Percentiles rank a stretch among this genome's conserved stretches.
These are phyloP conservation scores for Thelonectria olida DNA, from an alignment of 2,329 filamentous ascomycete genomes.

Conservation along the genomic window DNA sequence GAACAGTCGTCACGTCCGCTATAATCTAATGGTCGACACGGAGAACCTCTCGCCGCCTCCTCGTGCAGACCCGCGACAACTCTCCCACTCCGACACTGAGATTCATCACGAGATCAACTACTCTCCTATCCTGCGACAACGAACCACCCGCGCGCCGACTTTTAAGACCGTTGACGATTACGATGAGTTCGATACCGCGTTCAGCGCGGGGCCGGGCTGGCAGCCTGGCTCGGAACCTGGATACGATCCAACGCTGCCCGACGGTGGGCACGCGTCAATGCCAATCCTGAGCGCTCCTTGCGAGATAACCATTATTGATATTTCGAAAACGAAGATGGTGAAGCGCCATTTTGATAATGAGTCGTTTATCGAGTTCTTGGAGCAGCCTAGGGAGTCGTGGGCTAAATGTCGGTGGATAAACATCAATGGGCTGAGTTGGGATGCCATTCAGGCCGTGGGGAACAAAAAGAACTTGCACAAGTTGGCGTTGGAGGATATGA, in stretches of 20 bases:
- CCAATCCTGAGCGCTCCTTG: constrained; percentile 70
- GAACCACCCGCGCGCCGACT: constrained; percentile 52
- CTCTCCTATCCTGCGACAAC: constrained; percentile 48
- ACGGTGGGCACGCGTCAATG: constrained; percentile 69
- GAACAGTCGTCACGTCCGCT: constrained; percentile 36
- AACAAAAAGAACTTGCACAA: constrained; percentile 82
- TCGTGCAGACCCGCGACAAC: constrained; percentile 24
- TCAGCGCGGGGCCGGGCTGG: constrained; percentile 55
- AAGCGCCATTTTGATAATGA: too few species aligned
- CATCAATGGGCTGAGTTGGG: constrained; percentile 94
- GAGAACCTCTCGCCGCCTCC: constrained; percentile 37
- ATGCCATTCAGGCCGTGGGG: constrained; percentile 85
- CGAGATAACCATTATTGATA: constrained; percentile 87
- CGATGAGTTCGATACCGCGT: constrained; percentile 49
- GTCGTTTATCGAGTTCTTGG: constrained; percentile 73
- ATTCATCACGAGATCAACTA: constrained; percentile 38
- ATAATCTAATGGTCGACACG: constrained; percentile 41
- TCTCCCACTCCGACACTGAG: constrained; percentile 40
- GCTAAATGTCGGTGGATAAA: constrained; percentile 92
- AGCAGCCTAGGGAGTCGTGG: constrained; percentile 71
- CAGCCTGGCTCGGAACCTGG: constrained; percentile 75
- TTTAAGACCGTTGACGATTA: constrained; percentile 58
- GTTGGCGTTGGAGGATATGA: constrained; percentile 88
- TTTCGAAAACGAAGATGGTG: constrained; percentile 81
- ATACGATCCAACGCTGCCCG: constrained; percentile 72